phyloP scores from a whole-genome alignment of 176 grass and related monocot genomes.

The Pontederia paniculata region DNA sequence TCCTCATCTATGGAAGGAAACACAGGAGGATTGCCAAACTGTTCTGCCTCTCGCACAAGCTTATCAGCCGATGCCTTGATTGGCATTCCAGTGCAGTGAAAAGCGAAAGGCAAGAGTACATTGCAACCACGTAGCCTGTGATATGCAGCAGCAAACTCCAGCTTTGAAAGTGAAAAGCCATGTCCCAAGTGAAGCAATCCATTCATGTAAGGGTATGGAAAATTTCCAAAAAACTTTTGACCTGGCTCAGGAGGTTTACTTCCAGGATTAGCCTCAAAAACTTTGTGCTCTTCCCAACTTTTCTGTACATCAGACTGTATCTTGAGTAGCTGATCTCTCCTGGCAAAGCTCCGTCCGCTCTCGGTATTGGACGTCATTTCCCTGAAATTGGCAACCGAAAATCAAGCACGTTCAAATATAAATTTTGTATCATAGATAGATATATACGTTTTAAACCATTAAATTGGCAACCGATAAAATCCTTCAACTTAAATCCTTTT shows the following conservation, averaged over 20 bases:
- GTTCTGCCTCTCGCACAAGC: slow-evolving; percentile 38
- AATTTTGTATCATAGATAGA: no score
- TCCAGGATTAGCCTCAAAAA: slow-evolving; percentile 52
- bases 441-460: no score
- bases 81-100: slow-evolving; percentile 82
- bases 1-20: slow-evolving; percentile 42
- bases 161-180: slow-evolving; percentile 61
- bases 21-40: slow-evolving; percentile 48
- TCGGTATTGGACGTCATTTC: slow-evolving; percentile 39
- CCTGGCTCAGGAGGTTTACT: slow-evolving; percentile 15
- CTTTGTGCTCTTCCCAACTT: slow-evolving; percentile 40
- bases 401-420: no score
- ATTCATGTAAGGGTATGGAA: slow-evolving; percentile 82
- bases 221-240: slow-evolving; percentile 76
- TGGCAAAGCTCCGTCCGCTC: slow-evolving; percentile 33
- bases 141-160: slow-evolving; percentile 62
- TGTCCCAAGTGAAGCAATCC: slow-evolving; percentile 61
- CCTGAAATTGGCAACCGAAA: not conserved
- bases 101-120: slow-evolving; percentile 54
- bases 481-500: no score
- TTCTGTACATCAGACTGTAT: slow-evolving; percentile 38
- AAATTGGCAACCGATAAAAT: no score
- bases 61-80: slow-evolving; percentile 77
- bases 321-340: slow-evolving; percentile 40
- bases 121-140: slow-evolving; percentile 53